Evolutionary conservation across 2,329 filamentous ascomycete species (phyloP).

Genomic region (Sporothrix protearum): DNA sequence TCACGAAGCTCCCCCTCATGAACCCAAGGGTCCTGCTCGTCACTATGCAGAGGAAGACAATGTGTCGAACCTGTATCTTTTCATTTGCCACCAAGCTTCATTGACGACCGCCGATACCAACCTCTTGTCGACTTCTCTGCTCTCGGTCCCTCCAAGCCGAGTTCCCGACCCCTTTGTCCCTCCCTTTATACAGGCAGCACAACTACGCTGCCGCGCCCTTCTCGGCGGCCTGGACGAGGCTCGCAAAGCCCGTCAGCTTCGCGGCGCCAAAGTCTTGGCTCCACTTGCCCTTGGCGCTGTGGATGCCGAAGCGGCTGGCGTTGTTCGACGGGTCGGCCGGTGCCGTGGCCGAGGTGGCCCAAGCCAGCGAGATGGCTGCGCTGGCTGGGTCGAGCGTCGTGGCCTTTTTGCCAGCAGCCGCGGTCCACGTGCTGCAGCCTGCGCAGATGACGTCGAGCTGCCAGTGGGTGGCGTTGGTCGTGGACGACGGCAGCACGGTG

Average conservation of each 20-base stretch:
- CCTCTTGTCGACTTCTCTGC: too few relatives aligned
- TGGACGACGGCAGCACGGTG: conserved; percentile 37
- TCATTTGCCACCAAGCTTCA: background rate
- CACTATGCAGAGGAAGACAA: background rate
- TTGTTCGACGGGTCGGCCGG: conserved; percentile 32
- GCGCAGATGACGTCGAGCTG: conserved; percentile 39
- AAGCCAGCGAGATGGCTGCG: conserved; percentile 31
- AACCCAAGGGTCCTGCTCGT: background rate
- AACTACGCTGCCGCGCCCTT: background rate
- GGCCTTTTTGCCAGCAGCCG: conserved; percentile 28
- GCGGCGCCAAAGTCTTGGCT: conserved; percentile 31
- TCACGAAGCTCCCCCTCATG: background rate
- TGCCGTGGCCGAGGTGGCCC: conserved; percentile 28
- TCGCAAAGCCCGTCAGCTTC: conserved; percentile 33
- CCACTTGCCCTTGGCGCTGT: conserved; percentile 32
- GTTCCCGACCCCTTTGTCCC: background rate
- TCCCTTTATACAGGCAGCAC: background rate
- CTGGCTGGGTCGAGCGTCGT: conserved; percentile 31
- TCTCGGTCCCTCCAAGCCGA: background rate
- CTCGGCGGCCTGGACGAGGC: conserved; percentile 27
- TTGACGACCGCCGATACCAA: background rate
- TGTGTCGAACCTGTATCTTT: background rate
- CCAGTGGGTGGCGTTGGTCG: conserved; percentile 42
- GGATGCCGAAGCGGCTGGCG: conserved; percentile 33
- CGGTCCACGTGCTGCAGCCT: conserved; percentile 39